Base-by-base conservation (phyloP, 805 yeast genomes). In the Gaillardinia entomophila region DNA sequence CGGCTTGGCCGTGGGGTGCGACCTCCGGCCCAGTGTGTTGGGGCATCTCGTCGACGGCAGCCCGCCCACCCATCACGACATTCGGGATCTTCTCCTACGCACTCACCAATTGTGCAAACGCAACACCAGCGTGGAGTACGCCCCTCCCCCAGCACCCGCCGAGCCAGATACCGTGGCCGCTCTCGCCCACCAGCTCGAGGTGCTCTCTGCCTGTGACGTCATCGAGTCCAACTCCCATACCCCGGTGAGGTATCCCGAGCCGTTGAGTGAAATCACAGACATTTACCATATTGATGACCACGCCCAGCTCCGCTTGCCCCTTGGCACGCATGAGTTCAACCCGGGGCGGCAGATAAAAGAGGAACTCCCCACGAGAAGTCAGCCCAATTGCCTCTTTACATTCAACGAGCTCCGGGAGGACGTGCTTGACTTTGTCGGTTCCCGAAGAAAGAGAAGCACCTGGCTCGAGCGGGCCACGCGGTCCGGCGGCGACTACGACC, bases 271-370 rank as follows among this genome's bases (percentile, higher is more conserved):
- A 28, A 46, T 68, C 3, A 35, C 57, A 6, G 64, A 59, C 32
- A 46, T 62, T 12, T 51, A 55, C 25, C 44, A 42, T 24, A 44
- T 69, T 18, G 60, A 56, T 37, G 66, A 65, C 4, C 42, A 57
- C 6, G 47, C 46, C 7, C 44, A 42, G n/a, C 32, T 59, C 12
- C 40, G 31, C 2, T 62, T 60, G 15, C 38, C 43, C 2, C 42
- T 62, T 4, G 34, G 66, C 19, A 64, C 68, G 2, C 62, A 56
- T 35, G 78, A 72, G 38, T 39, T 49, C n/a, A 54, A 61, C 34
- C 43, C 62, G 4, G 62, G 67, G 0, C 13, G 37, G 2, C 34
- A 41, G 17, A 28, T 60, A 24, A 3, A 14, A 4, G 26, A 27
- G 13, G 18, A 32, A 3, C 5, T 32, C 17, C 33, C 20, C 8